Evolutionary conservation across 2,329 filamentous ascomycete genomes (phyloP), one percentile per base, ranked within the genome.

Genomic region (Xylogone sp.): DNA sequence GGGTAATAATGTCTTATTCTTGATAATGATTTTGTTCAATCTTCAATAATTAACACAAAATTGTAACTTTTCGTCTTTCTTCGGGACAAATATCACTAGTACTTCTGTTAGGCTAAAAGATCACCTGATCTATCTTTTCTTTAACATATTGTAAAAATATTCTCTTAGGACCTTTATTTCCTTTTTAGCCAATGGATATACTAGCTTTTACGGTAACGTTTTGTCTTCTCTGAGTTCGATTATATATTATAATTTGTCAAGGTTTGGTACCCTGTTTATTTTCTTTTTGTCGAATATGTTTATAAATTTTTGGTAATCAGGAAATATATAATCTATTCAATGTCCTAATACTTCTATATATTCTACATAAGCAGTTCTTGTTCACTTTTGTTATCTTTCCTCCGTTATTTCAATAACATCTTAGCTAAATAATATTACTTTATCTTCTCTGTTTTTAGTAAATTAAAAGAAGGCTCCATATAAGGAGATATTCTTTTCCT

Each of bases 1-100:
- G 0, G 58, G 66, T 19, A 70, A 48, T 2, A 58, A 55, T 53
- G 68, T 68, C 1, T 58, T 46, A 52, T 71, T 60, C 55, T 71
- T 69, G 21, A 62, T 60, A 3, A 61, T 71, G n/a, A 69, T 53
- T 0, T 53, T 51, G 47, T 72, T 73, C 1, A 72, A 54, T 0
- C 34, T 53, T 47, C 59, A 46, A 55, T 72, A 74, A 51, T 73
- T 59, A 7, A 72, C 56, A 56, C 56, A 71, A 42, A 72, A 48
- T 19, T 56, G 53, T 8, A 68, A 49, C 7, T 52, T 56, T 3
- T 62, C 53, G 44, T 63, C 59, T 4, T 60, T 54, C 70, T 71
- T n/a, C 21, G 46, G 53, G 20, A 67, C 53, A 58, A 70, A 69
- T 0, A 71, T 53, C 3, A 70, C 58, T 8, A 57, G 63, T 2